Base-by-base conservation (phyloP, 164 flowering plant genomes). In the Vitis cinerea region DNA sequence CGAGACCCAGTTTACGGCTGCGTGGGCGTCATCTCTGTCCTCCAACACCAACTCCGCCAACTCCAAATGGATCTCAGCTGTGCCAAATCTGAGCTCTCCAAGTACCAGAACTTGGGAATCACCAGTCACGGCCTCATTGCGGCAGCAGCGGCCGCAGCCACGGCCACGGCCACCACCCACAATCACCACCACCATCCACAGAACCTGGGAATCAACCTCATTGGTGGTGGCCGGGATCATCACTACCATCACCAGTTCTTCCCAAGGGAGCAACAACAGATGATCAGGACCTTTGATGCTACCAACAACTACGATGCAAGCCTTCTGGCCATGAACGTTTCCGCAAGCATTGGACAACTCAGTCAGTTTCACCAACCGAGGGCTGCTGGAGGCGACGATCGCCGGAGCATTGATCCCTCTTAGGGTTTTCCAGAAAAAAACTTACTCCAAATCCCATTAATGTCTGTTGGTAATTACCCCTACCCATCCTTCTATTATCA, bases 1-100 rank as follows among this genome's bases (percentile, higher is more conserved):
- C 86, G 93, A 0, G 97, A 92, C 77, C 97, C 97, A 3, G 97
- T 92, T 17, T 92, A 92, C 72, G 97, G 97, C 72, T 92, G 97
- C 70, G 97, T 90, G 2, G 95, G 97, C 4, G 92, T 92, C 62
- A 92, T 92, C 64, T 92, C 94, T 13, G 83, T 92, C 59, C 89
- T 92, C 49, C 95, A 90, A 57, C 93, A 86, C 77, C 93, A 87
- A 64, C 95, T 92, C 63, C 84, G 88, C 19, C 95, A 92, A 76
- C 90, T 92, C 10, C 93, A 90, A 60, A 80, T 84, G 81, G 93
- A 90, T 74, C 95, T 92, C 56, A 83, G 75, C 72, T 87, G 88
- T 66, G 95, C 97, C 50, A 87, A 88, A 44, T 83, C 97, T 2
- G 97, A 92, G 71, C 91, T 92, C 62, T 92, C 94, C 71, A 88